Base-by-base conservation (phyloP, 352 stramenopile species). In the Hyaloperonospora brassicae region DNA sequence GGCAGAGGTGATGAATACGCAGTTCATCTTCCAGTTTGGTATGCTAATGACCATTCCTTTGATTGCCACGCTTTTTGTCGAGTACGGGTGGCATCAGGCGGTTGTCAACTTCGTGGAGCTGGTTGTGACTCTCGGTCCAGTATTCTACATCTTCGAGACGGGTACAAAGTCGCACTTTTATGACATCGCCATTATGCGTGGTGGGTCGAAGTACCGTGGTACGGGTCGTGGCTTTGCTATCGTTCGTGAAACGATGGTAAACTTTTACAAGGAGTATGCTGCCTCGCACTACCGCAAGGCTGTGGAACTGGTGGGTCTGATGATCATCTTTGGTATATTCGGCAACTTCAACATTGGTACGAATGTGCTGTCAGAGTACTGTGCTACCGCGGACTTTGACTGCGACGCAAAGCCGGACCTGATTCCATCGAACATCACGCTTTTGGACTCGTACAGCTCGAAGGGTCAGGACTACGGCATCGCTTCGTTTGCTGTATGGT, bases 111-210 rank as follows among this genome's bases (percentile, higher is more conserved):
- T 92, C 52, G 58, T 91, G n/a, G 79, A 89, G 61, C 55, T 89
- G 5, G 57, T 94, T 25, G 64, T 94, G 56, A 90, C 78, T 12
- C 68, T 94, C n/a, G 84, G 82, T 21, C 79, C 84, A 6, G 50
- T 94, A 13, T 94, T 92, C 47, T 94, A 91, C 66, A 92, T 89
- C 41, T 94, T 94, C 36, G 79, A 92, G 58, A 94, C 79, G 3
- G 81, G 81, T 23, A 94, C 82, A 0, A 90, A 90, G 55, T 80
- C 79, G 17, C 84, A 94, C 51, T 92, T 89, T 36, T 94, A 86
- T 55, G 84, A 94, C 55, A 64, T 89, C 25, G 77, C 79, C n/a
- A 74, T 92, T 36, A 94, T 94, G 78, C 78, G 80, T 44, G 84
- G 84, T 57, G 81, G 84, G 14, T 89, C 81, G 10, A 92, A 94